These are phyloP conservation scores for Colletotrichum somersetense DNA, from an alignment of 2,329 filamentous ascomycete species.

Conservation along the genomic window DNA sequence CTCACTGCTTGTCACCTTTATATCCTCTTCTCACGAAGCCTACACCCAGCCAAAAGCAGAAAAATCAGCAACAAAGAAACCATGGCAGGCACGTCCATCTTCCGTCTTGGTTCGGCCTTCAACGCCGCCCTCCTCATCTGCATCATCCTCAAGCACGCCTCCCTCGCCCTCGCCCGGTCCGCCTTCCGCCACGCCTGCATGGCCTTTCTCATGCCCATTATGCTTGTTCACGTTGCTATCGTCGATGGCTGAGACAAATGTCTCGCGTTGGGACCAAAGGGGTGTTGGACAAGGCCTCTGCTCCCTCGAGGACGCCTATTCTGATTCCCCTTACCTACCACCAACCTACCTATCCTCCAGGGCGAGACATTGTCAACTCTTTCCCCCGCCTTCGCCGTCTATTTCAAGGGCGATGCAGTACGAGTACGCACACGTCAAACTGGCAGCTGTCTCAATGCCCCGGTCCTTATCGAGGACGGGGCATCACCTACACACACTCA, in stretches of 20 bases:
- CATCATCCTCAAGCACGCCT: constrained; percentile 40
- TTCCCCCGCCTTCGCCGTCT: constrained; percentile 1
- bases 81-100: constrained; percentile 28
- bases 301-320: neutral
- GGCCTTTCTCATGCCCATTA: constrained; percentile 31
- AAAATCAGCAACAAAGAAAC: neutral
- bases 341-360: neutral
- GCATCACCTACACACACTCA: neutral
- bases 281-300: neutral
- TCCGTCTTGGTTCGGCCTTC: constrained; percentile 30
- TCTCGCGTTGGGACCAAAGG: constrained; percentile 3
- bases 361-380: neutral
- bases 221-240: constrained; percentile 33
- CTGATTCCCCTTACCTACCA: no score
- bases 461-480: neutral
- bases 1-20: neutral
- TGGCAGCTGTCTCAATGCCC: neutral
- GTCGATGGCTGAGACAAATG: constrained; percentile 33
- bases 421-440: neutral
- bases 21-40: neutral
- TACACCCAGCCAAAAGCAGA: neutral
- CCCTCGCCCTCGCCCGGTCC: constrained; percentile 24
- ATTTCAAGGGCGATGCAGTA: neutral
- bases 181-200: constrained; percentile 27
- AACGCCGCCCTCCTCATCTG: constrained; percentile 27